Evolutionary conservation across 768 basidiomycete species (phyloP), one percentile per base, ranked within the genome.

Genomic region (Mycena latifolia): DNA sequence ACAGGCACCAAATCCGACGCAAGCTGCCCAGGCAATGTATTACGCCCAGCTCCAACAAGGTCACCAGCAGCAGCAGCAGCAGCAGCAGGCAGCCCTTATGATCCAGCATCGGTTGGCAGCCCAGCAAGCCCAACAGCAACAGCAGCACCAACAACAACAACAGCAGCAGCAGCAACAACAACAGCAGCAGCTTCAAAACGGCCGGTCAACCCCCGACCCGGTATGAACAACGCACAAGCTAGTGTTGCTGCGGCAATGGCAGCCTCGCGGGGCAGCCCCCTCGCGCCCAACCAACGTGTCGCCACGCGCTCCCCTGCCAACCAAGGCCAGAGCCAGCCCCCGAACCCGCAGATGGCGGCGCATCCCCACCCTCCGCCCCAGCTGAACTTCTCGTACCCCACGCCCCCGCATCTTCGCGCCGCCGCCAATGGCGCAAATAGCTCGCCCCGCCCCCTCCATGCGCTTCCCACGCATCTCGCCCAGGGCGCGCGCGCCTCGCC

Each of bases 121-220:
- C 29, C 59, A 52, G 24, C 69, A 55, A 67, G 55, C 53, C 22
- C 33, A 35, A 35, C 51, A 52, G 24, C 67, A 39, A 56, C 72
- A 65, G 39, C 64, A 45, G 20, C 62, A 39, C n/a, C 68, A 45
- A 55, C 68, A 61, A 53, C 74, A 31, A 20, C 70, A 71, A 50
- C 59, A 35, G 37, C 67, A 50, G n/a, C 52, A 61, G 33, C 33
- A 35, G 24, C 33, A 35, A 41, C 51, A 50, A 25, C 52, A 61
- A 14, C 33, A 35, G 24, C 33, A 35, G 35, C 51, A 39, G 24
- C 67, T 37, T 24, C 63, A 53, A 24, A 67, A 75, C 20, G 78
- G 66, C 60, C 45, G 74, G 72, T 66, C 63, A 60, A 70, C 67
- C 29, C 46, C 54, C 22, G 66, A 35, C 60, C 61, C 35, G 51